Conservation (phyloP, 192 early-diverging fungal genomes). For the Obelidium mucronatum region DNA sequence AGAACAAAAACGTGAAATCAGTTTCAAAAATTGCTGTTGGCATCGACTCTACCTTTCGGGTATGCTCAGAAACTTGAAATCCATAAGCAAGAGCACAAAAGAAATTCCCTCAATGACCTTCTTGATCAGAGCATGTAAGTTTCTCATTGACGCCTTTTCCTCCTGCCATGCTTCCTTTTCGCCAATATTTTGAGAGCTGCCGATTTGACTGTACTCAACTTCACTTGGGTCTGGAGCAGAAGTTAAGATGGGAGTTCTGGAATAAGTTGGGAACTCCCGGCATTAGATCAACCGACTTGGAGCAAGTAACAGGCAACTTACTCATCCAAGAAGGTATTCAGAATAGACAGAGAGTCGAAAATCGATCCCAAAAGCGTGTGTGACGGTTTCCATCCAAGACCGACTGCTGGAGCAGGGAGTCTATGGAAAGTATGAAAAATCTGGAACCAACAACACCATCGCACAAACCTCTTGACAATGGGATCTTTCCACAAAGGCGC, state of each 20-base stretch:
- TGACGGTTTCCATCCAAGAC: constrained; percentile 15
- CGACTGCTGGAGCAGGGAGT: not conserved
- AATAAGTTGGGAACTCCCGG: not conserved
- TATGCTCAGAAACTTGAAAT: constrained; percentile 26
- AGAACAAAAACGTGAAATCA: too few relatives aligned
- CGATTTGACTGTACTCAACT: constrained; percentile 22
- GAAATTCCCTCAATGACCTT: constrained; percentile 30
- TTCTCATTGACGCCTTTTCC: constrained; percentile 27
- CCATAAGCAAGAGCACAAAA: constrained; percentile 25
- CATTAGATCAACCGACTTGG: not conserved
- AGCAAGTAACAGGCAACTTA: not conserved
- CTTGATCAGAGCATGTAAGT: constrained; percentile 31
- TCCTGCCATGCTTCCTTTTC: constrained; percentile 39
- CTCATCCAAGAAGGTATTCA: constrained; percentile 19
- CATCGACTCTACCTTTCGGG: constrained; percentile 8
- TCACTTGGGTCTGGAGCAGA: constrained; percentile 15
- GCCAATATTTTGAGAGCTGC: constrained; percentile 6
- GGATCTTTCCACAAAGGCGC: constrained; percentile 75
- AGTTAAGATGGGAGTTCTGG: constrained; percentile 12
- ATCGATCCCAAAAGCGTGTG: constrained; percentile 9
- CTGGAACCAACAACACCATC: not conserved
- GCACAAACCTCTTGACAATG: constrained; percentile 22
- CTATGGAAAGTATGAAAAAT: not conserved
- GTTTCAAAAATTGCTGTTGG: not conserved
- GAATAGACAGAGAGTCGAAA: constrained; percentile 4